Evolutionary conservation across 2,329 filamentous ascomycete genomes (phyloP), one percentile per base, ranked within the genome.

Genomic region (Phyllosticta citribraziliensis): DNA sequence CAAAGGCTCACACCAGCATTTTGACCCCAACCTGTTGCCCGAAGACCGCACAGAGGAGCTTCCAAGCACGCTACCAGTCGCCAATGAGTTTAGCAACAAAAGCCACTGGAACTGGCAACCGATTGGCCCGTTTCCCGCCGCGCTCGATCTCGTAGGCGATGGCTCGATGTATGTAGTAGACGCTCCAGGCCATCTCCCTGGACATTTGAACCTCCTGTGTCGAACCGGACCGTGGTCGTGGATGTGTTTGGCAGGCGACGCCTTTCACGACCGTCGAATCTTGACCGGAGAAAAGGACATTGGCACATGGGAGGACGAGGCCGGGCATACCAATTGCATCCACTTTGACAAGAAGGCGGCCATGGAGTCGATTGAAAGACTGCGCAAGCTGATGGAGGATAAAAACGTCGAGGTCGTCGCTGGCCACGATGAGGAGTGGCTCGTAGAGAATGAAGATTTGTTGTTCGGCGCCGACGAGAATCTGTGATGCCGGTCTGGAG

Each of bases 201-300:
- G 80, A 0, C 81, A 83, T 62, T 67, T 83, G 1, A 82, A 82
- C 63, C 63, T 82, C 0, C 72, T 83, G 0, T 76, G 72, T 8
- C 72, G 78, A 0, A 73, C 72, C 0, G 73, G 66, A 0, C 67
- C 71, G 4, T 60, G 65, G 53, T 74, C 73, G 50, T 82, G 78
- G 72, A 70, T 81, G 0, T 79, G 78, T 65, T 74, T 84, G 0
- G 78, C 75, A 8, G 81, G 80, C 0, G 81, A 84, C 65, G 77
- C 78, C 33, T 84, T 78, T 63, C 82, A 84, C 64, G 80, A 84
- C 66, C 69, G 70, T 0, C 67, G 81, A 50, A 74, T 84, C 2
- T 67, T 84, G 67, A 76, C 70, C 1, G 79, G 80, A 0, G 80
- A 83, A 66, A 80, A 75, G 64, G 77, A 72, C 0, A 80, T 84